A percentile compares a stretch with the other conserved stretches of the same genome.
Conservation (phyloP, 2,329 filamentous ascomycete genomes). For the Penicillium janthinellum region DNA sequence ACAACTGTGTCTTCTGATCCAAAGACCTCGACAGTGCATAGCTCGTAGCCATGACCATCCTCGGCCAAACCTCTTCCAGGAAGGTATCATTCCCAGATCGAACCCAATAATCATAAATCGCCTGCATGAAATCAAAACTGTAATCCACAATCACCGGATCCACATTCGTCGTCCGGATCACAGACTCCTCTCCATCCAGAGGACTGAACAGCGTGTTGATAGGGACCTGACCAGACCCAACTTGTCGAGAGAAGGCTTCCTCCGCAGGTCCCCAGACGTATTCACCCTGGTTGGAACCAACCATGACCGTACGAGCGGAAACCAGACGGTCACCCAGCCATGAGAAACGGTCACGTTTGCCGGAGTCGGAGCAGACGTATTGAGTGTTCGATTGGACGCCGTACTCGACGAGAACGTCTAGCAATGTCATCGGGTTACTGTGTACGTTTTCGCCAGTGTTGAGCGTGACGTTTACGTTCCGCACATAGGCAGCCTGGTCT, state of each 20-base stretch:
- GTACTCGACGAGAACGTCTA: background rate
- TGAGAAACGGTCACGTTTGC: background rate
- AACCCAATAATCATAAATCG: background rate
- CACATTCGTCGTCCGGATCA: background rate
- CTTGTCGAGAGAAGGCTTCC: slow-evolving; percentile 3
- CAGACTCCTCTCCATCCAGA: background rate
- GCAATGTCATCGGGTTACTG: background rate
- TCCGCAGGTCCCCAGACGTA: slow-evolving; percentile 1
- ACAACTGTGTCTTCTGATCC: background rate
- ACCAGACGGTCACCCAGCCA: background rate
- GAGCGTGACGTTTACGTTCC: background rate
- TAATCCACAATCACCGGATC: background rate
- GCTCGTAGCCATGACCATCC: background rate
- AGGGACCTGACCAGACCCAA: slow-evolving; percentile 1
- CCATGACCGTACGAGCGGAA: background rate
- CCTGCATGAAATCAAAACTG: background rate
- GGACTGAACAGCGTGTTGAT: background rate
- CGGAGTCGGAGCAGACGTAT: background rate
- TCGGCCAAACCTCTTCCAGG: background rate
- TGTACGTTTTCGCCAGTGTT: background rate
- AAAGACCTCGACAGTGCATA: background rate
- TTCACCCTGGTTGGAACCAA: slow-evolving; percentile 1
- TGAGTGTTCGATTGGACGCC: background rate
- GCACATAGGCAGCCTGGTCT: background rate
- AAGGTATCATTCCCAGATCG: background rate